phyloP scores from a whole-genome alignment of 2,329 filamentous ascomycete species.

The Simplicillium sp. region DNA sequence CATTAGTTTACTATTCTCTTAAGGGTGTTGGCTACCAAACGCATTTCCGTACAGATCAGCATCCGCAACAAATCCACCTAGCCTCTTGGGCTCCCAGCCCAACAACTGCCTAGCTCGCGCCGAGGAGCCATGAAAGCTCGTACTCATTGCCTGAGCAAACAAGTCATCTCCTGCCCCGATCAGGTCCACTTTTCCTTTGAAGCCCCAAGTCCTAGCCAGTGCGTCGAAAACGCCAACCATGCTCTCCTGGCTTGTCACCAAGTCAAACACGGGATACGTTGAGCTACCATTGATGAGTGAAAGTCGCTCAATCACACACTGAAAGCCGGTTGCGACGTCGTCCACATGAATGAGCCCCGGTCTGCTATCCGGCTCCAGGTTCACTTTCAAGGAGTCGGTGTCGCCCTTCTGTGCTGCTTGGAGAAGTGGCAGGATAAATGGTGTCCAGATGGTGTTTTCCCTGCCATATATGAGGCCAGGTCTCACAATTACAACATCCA shows the following conservation, averaged over 20 bases:
- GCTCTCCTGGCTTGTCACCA: slow-evolving; percentile 8
- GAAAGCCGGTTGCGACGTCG: slow-evolving; percentile 3
- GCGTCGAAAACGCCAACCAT: slow-evolving; percentile 7
- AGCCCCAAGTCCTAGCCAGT: slow-evolving; percentile 4
- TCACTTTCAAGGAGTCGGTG: slow-evolving; percentile 1
- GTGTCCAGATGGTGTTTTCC: slow-evolving; percentile 8
- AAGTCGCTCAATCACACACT: slow-evolving; percentile 7
- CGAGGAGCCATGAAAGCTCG: slow-evolving; percentile 7
- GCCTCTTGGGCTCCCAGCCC: slow-evolving; percentile 7
- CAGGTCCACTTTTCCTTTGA: slow-evolving; percentile 4
- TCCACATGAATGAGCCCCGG: neutral
- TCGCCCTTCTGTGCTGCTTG: slow-evolving; percentile 4
- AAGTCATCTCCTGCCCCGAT: slow-evolving; percentile 5
- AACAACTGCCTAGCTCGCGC: slow-evolving; percentile 7
- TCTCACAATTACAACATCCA: slow-evolving; percentile 7
- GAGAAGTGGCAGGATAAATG: slow-evolving; percentile 8
- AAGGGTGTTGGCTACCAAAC: slow-evolving; percentile 7
- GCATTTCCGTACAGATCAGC: slow-evolving; percentile 7
- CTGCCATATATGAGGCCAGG: slow-evolving; percentile 7
- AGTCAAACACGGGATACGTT: slow-evolving; percentile 7
- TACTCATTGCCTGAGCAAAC: slow-evolving; percentile 8
- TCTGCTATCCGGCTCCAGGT: slow-evolving; percentile 1
- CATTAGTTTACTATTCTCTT: neutral
- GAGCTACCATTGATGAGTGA: slow-evolving; percentile 5
- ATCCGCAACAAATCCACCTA: slow-evolving; percentile 4